Evolutionary conservation across 495 filamentous ascomycete genomes (phyloP).

Genomic region (Aspergillus bridgeri): DNA sequence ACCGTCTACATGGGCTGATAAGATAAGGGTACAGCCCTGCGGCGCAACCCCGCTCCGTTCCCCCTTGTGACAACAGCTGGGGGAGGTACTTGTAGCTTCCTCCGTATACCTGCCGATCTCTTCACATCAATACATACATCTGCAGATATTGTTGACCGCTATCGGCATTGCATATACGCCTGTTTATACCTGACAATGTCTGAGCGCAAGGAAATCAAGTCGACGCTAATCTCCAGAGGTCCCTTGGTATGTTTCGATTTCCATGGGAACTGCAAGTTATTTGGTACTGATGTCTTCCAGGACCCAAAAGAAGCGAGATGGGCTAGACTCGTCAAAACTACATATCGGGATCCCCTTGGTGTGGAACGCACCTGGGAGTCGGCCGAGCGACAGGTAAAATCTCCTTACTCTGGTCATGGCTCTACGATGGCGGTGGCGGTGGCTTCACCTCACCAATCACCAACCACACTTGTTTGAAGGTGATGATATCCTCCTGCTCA

Average conservation of each 20-base stretch:
- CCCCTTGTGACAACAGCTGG: not conserved
- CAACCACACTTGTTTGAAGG: not conserved
- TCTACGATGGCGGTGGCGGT: not conserved
- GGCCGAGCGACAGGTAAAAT: constrained; percentile 60
- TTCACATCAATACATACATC: too few species aligned
- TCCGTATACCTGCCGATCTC: too few species aligned
- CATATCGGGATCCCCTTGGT: constrained; percentile 68
- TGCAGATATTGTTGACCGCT: too few species aligned
- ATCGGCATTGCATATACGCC: not conserved
- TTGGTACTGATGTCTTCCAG: constrained; percentile 20
- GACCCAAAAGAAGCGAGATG: constrained; percentile 63
- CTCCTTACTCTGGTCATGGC: not conserved
- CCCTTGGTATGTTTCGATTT: not conserved
- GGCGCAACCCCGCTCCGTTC: not conserved
- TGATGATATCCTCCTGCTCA: not conserved
- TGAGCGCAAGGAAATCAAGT: not conserved
- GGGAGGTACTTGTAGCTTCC: not conserved
- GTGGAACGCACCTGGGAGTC: constrained; percentile 75
- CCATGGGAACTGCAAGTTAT: not conserved
- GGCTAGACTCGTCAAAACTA: constrained; percentile 68
- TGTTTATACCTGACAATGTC: not conserved
- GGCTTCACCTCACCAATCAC: not conserved
- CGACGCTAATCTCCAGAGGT: not conserved
- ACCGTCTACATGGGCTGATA: not conserved
- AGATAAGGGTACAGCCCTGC: not conserved